These are phyloP conservation scores for Fusarium citri DNA, from an alignment of 2,329 filamentous ascomycete species.

Conservation along the genomic window DNA sequence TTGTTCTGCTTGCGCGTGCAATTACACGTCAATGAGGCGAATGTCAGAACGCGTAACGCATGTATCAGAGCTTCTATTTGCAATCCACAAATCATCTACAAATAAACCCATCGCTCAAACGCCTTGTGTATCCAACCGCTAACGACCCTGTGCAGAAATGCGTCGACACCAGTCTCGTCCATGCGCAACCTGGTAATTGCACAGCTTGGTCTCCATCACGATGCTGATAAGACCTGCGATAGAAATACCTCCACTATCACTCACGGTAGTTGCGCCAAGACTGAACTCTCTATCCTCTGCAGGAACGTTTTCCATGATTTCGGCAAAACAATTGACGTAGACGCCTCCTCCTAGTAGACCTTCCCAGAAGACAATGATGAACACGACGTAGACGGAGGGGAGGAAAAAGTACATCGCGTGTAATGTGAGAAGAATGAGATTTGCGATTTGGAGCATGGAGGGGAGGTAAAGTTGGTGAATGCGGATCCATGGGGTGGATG, in stretches of 20 bases:
- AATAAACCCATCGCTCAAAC: neutral
- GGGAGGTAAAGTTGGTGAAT: conserved; percentile 85
- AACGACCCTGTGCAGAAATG: conserved; percentile 55
- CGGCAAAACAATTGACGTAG: conserved; percentile 95
- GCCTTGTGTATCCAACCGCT: conserved; percentile 11
- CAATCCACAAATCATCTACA: conserved; percentile 1
- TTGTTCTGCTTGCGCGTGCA: conserved; percentile 13
- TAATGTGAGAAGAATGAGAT: conserved; percentile 76
- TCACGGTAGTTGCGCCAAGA: conserved; percentile 88
- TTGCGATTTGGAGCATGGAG: conserved; percentile 82
- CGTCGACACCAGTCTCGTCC: conserved; percentile 80
- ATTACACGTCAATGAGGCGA: neutral
- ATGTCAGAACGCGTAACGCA: conserved; percentile 7
- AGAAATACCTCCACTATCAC: conserved; percentile 91
- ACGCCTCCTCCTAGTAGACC: conserved; percentile 90
- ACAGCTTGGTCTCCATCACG: conserved; percentile 82
- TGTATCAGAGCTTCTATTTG: conserved; percentile 15
- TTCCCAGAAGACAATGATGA: conserved; percentile 91
- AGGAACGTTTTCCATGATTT: conserved; percentile 87
- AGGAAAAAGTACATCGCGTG: conserved; percentile 86
- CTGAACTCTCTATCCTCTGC: conserved; percentile 89
- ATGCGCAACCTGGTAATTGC: conserved; percentile 83
- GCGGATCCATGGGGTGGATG: conserved; percentile 87
- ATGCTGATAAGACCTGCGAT: conserved; percentile 88
- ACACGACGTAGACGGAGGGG: conserved; percentile 87